Percentiles rank a stretch among this genome's conserved stretches.
Evolutionary conservation across 345 rosid species (phyloP).

Genomic region (Conringia planisiliqua): DNA sequence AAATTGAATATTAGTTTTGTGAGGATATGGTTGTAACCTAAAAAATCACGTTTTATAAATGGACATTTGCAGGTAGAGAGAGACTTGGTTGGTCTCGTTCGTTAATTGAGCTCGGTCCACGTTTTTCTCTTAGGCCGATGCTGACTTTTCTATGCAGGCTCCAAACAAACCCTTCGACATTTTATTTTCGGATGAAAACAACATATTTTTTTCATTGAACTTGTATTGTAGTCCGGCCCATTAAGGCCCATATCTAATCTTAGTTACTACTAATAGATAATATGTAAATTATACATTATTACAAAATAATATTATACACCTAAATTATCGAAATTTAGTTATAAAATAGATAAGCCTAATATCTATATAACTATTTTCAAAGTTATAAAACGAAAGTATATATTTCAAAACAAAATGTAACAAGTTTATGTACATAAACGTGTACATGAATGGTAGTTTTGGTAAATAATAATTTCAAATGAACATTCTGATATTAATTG

Average conservation of each 20-base stretch:
- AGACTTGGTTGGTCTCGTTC: conserved; percentile 17
- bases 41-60: conserved; percentile 30
- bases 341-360: too few species aligned
- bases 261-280: too few species aligned
- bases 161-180: neutral
- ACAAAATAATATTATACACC: too few species aligned
- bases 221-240: neutral
- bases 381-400: neutral
- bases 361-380: too few species aligned
- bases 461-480: neutral
- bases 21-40: neutral
- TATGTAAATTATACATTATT: too few species aligned
- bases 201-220: neutral
- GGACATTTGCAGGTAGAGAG: conserved; percentile 23
- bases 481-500: neutral
- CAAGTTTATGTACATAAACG: neutral
- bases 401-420: neutral
- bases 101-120: conserved; percentile 3
- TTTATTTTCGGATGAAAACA: neutral
- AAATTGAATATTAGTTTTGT: neutral
- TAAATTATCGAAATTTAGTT: too few species aligned
- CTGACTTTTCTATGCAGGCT: conserved; percentile 10
- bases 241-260: neutral
- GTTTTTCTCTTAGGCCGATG: neutral
- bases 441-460: neutral